Base-by-base conservation (phyloP, 2,329 filamentous ascomycete species). In the Colletotrichum liriopes region DNA sequence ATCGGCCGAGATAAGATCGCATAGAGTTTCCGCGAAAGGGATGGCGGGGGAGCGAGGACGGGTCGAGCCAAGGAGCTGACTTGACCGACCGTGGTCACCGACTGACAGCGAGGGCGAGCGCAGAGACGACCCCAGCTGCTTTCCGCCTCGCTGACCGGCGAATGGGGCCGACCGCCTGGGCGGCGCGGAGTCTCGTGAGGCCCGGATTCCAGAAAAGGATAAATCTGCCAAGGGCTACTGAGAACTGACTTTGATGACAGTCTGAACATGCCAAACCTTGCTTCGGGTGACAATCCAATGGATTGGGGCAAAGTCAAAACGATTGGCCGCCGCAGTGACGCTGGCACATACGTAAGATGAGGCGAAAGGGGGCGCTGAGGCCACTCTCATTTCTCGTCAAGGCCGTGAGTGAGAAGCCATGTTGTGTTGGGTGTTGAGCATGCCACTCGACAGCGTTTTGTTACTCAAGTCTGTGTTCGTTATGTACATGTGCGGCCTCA, bases 1-100 rank as follows among this genome's bases (percentile, higher is more conserved):
- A 54, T 32, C 32, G 35, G 23, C 47, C 20, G 18, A 54, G 35
- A 63, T 43, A 52, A 43, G 61, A 54, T 54, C 47, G 47, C 61
- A 43, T 54, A 54, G 2, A 29, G 45, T 63, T 63, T 39, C 60
- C 47, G 23, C 45, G 35, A 41, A 52, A 41, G 60, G 60, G 12
- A 63, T 52, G 23, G 60, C 60, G 32, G 20, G 35, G 8, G 7
- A 37, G 35, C 35, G 11, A 37, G 8, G 35, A 37, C 35, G 43
- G 16, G 8, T 45, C 43, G 43, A 45, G 8, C 35, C 35, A 37
- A 45, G 18, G 43, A 14, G 41, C 43, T 18, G 43, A n/a, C 43
- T 14, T 14, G 43, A 45, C 18, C 18, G 43, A 9, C 43, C 20
- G 4, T 32, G 29, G 29, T 32, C 29, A 32, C 29, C 29, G 29